These are phyloP conservation scores for Mucor racemosus DNA, from an alignment of 371 early-diverging fungal genomes.

Conservation along the genomic window DNA sequence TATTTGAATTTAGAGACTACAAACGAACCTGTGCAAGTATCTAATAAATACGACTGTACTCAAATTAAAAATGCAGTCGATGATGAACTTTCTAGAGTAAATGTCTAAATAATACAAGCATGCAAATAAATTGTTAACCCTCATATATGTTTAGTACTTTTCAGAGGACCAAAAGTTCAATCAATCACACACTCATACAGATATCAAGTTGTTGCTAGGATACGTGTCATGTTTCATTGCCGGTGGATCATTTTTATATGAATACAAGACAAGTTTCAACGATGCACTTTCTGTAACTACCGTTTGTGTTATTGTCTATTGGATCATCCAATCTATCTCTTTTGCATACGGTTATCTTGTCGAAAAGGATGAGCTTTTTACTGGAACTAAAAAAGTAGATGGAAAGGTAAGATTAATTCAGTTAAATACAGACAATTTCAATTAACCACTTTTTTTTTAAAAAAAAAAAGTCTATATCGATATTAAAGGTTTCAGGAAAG, in stretches of 20 bases:
- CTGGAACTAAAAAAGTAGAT: constrained; percentile 33
- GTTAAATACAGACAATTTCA: no score
- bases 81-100: constrained; percentile 50
- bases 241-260: constrained; percentile 41
- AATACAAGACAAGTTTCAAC: constrained; percentile 44
- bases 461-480: constrained; percentile 9
- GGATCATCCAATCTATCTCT: constrained; percentile 33
- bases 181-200: constrained; percentile 43
- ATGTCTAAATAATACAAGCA: not conserved
- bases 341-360: constrained; percentile 34
- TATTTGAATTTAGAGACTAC: not conserved
- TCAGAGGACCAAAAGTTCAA: constrained; percentile 25
- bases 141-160: constrained; percentile 23
- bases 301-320: constrained; percentile 38
- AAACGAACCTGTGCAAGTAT: constrained; percentile 35
- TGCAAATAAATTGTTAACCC: not conserved
- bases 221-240: constrained; percentile 49
- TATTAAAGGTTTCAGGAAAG: constrained; percentile 29
- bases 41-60: constrained; percentile 42
- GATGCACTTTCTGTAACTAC: constrained; percentile 35
- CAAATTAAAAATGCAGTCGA: constrained; percentile 50
- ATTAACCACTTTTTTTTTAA: no score
- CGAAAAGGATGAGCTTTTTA: constrained; percentile 46
- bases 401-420: constrained; percentile 25
- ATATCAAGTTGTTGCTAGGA: constrained; percentile 47